Base-by-base conservation (phyloP, 2,329 filamentous ascomycete genomes). In the Ophiosphaerella herpotricha region DNA sequence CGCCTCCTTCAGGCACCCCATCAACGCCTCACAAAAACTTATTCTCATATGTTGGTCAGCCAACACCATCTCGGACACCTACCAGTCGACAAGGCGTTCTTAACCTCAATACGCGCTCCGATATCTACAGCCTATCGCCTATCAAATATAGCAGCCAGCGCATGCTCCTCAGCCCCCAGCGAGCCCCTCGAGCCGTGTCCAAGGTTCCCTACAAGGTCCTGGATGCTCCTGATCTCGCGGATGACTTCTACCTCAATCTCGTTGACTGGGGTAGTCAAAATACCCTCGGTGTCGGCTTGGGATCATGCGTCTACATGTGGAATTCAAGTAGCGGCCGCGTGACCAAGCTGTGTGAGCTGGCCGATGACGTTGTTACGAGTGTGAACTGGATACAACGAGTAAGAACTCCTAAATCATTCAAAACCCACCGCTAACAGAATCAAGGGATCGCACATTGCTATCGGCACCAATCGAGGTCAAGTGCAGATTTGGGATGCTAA, bases 401-500 rank as follows among this genome's bases (percentile, higher is more conserved):
- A 74, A 68, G 77, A 52, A 26, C 12, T 37, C 29, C 5, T 39
- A 8, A 36, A 7, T 11, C 29, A 32, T 16, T 39, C 8, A 9
- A 8, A 11, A 18, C 35, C 4, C 11, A 34, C 33, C 42, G 36
- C 48, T 58, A 42, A 68, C 44, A 12, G 38, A 48, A 21, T 24
- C 2, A 59, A 85, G 77, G 94, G 94, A 33, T 96, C 93, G 0
- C 94, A 99, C 74, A 84, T 99, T 48, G 90, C 94, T 3, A 95
- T 99, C 61, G 94, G 94, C 37, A 99, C 94, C 2, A 89, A 90
- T 39, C 96, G 96, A 75, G 94, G 94, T 5, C 81, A 96, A 32
- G 92, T 99, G 3, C 92, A 97, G 70, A 97, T 99, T 39, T 99
- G 93, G 90, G 94, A 99, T 75, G 94, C 93, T 1, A 89, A 96